Evolutionary conservation across 2,329 filamentous ascomycete species (phyloP).

Genomic region (Stagonosporopsis rhizophila): DNA sequence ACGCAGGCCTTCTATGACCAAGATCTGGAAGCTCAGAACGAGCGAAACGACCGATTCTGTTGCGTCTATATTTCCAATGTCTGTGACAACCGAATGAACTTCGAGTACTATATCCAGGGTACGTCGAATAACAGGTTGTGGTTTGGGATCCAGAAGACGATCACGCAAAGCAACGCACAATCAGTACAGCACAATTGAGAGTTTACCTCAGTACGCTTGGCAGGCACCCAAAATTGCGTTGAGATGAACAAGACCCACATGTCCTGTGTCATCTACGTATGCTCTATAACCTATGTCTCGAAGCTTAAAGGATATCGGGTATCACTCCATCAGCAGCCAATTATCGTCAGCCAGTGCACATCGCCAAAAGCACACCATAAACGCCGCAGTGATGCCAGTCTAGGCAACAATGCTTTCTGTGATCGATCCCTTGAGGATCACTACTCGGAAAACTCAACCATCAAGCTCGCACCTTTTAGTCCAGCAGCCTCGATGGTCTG

Average conservation of each 20-base stretch:
- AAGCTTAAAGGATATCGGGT: slow-evolving; percentile 6
- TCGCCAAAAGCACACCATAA: slow-evolving; percentile 6
- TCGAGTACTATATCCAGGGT: too few species aligned
- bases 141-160: not conserved
- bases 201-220: not conserved
- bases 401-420: not conserved
- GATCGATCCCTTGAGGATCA: not conserved
- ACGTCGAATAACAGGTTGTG: too few species aligned
- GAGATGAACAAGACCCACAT: not conserved
- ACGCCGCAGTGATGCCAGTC: slow-evolving; percentile 13
- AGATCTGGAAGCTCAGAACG: too few species aligned
- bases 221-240: not conserved
- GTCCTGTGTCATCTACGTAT: slow-evolving; percentile 5
- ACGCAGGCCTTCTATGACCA: too few species aligned
- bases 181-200: not conserved
- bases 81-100: too few species aligned
- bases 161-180: not conserved
- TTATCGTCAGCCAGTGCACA: not conserved
- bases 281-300: slow-evolving; percentile 1
- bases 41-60: too few species aligned
- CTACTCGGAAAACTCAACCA: slow-evolving; percentile 77
- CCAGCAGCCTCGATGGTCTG: slow-evolving; percentile 80
- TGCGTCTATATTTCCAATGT: too few species aligned
- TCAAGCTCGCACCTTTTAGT: slow-evolving; percentile 90
- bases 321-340: slow-evolving; percentile 4